A percentile compares a stretch with the other conserved stretches of the same genome.
Evolutionary conservation across 805 yeast genomes (phyloP).

Genomic region (Candida michaelii): DNA sequence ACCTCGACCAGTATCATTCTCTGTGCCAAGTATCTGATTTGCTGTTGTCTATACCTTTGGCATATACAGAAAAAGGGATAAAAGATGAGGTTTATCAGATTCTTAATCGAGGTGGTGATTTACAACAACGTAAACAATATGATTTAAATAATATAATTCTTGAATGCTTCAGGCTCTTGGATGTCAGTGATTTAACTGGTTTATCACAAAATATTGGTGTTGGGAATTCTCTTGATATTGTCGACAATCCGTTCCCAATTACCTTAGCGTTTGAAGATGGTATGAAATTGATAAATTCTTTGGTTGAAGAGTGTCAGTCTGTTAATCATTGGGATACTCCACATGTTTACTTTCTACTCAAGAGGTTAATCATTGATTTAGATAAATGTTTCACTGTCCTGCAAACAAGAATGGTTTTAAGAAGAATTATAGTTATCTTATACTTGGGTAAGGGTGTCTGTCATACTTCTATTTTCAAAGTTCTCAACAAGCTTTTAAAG

Average conservation of each 20-base stretch:
- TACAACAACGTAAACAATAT: background rate
- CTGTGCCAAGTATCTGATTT: too few species aligned
- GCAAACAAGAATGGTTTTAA: slow-evolving; percentile 6
- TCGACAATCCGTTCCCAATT: background rate
- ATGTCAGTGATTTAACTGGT: background rate
- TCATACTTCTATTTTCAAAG: background rate
- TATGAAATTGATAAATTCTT: slow-evolving; percentile 2
- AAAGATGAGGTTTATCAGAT: slow-evolving; percentile 26
- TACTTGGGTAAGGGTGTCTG: background rate
- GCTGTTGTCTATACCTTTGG: slow-evolving; percentile 45
- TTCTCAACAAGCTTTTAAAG: background rate
- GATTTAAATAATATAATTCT: slow-evolving; percentile 4
- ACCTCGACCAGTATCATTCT: too few species aligned
- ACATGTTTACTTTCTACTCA: slow-evolving; percentile 11
- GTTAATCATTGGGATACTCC: slow-evolving; percentile 10
- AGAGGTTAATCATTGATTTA: slow-evolving; percentile 10
- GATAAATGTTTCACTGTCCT: slow-evolving; percentile 6
- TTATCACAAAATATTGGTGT: background rate
- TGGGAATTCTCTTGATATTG: background rate
- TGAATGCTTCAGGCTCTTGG: slow-evolving; percentile 1
- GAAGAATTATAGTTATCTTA: slow-evolving; percentile 11
- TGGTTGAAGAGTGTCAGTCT: background rate
- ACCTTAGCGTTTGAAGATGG: slow-evolving; percentile 10
- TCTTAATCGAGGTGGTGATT: background rate
- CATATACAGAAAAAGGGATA: slow-evolving; percentile 41